Percentiles rank a stretch among this genome's conserved stretches.
Conservation (phyloP, 495 filamentous ascomycete species). For the Penicillium salamii region DNA sequence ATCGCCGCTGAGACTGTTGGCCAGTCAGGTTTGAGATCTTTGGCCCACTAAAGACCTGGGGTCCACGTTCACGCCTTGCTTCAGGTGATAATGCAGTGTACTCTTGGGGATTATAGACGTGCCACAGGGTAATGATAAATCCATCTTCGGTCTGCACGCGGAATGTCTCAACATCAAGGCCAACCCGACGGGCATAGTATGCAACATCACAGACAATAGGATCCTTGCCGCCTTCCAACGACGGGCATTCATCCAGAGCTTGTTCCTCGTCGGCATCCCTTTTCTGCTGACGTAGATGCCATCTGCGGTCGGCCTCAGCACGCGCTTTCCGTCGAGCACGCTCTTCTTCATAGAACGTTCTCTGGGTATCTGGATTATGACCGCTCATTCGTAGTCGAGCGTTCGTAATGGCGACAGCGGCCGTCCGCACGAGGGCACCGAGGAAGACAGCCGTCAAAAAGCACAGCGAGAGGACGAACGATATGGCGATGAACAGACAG, state of each 20-base stretch:
- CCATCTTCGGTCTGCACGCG: conserved; percentile 93
- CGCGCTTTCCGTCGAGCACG: conserved; percentile 52
- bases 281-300: conserved; percentile 51
- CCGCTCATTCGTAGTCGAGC: conserved; percentile 49
- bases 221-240: conserved; percentile 78
- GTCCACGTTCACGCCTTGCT: conserved; percentile 31
- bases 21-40: conserved; percentile 8
- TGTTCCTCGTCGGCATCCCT: conserved; percentile 36
- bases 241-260: conserved; percentile 54
- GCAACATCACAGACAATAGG: conserved; percentile 72
- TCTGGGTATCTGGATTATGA: conserved; percentile 50
- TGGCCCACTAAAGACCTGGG: conserved; percentile 29
- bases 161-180: conserved; percentile 80
- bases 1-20: conserved; percentile 54
- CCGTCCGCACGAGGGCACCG: conserved; percentile 63
- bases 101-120: conserved; percentile 83
- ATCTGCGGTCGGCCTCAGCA: conserved; percentile 54
- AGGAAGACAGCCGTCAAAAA: conserved; percentile 76
- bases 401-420: conserved; percentile 47
- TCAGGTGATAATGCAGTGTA: conserved; percentile 49
- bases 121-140: conserved; percentile 84
- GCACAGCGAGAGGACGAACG: conserved; percentile 69
- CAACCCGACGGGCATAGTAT: conserved; percentile 87
- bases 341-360: conserved; percentile 74
- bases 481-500: conserved; percentile 56